Conservation (phyloP, 73 alveolate species). For the Paraurostyla sp. region DNA sequence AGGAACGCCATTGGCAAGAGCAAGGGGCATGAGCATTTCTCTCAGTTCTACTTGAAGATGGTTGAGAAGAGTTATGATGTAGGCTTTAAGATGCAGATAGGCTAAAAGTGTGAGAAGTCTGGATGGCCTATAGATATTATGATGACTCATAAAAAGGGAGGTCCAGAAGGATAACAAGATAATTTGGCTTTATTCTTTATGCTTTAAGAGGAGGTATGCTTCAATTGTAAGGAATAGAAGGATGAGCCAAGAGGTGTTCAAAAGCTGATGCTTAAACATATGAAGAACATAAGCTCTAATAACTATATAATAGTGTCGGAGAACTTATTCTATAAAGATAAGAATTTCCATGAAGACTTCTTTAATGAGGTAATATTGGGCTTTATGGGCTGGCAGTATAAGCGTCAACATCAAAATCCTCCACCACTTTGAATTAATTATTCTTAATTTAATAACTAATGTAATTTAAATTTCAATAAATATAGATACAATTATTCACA, state of each 20-base stretch:
- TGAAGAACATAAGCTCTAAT: too few species aligned
- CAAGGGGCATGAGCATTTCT: conserved; percentile 56
- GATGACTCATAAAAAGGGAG: not conserved
- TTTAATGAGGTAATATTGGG: too few species aligned
- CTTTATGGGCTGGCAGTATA: too few species aligned
- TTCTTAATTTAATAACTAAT: too few species aligned
- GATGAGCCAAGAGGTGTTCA: conserved; percentile 66
- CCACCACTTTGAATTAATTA: too few species aligned
- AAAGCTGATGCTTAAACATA: conserved; percentile 71
- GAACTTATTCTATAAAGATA: too few species aligned
- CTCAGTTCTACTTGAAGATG: conserved; percentile 1
- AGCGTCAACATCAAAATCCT: too few species aligned
- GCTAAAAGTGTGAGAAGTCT: conserved; percentile 17
- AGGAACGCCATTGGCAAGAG: conserved; percentile 51
- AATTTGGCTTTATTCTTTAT: conserved; percentile 52
- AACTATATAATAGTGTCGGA: too few species aligned
- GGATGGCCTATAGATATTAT: conserved; percentile 71
- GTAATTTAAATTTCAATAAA: too few species aligned
- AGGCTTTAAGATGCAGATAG: not conserved
- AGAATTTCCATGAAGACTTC: too few species aligned
- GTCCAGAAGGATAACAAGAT: not conserved
- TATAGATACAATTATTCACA: too few species aligned
- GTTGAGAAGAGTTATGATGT: conserved; percentile 2
- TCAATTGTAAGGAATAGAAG: not conserved
- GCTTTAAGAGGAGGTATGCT: conserved; percentile 56